Evolutionary conservation across 1,139 yeast genomes (phyloP).

Genomic region (Yamadazyma mexicana): DNA sequence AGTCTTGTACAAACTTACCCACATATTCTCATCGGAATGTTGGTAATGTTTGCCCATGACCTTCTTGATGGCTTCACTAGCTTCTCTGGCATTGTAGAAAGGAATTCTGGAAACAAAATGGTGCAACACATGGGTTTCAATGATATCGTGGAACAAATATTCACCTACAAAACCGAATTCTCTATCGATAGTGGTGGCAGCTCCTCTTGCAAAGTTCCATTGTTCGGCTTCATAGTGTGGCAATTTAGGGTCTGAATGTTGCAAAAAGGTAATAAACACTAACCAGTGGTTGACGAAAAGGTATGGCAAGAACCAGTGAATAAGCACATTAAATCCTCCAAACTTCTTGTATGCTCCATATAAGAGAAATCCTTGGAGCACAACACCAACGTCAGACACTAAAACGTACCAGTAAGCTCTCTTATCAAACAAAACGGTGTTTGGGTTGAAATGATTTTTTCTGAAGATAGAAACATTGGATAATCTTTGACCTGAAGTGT

Average conservation of each 20-base stretch:
- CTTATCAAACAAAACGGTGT: slow-evolving; percentile 53
- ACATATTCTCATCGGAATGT: slow-evolving; percentile 56
- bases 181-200: slow-evolving; percentile 65
- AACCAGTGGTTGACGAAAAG: slow-evolving; percentile 63
- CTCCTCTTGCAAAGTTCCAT: slow-evolving; percentile 68
- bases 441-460: slow-evolving; percentile 52
- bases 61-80: slow-evolving; percentile 55
- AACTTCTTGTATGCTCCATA: slow-evolving; percentile 50
- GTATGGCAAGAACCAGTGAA: slow-evolving; percentile 58
- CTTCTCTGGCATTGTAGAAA: slow-evolving; percentile 62
- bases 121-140: slow-evolving; percentile 64
- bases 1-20: slow-evolving; percentile 55
- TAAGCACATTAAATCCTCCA: slow-evolving; percentile 48
- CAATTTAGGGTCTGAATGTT: slow-evolving; percentile 58
- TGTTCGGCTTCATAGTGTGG: slow-evolving; percentile 58
- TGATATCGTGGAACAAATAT: slow-evolving; percentile 61
- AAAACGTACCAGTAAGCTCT: slow-evolving; percentile 57
- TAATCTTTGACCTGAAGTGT: slow-evolving; percentile 51
- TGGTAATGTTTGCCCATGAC: slow-evolving; percentile 63
- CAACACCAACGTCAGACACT: slow-evolving; percentile 54
- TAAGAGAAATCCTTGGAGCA: slow-evolving; percentile 37
- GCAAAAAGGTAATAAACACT: slow-evolving; percentile 60
- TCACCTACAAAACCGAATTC: slow-evolving; percentile 60
- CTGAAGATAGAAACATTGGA: slow-evolving; percentile 32
- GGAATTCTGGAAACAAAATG: slow-evolving; percentile 65